Base-by-base conservation (phyloP, 331 rosid genomes). In the Dryas integrifolia region DNA sequence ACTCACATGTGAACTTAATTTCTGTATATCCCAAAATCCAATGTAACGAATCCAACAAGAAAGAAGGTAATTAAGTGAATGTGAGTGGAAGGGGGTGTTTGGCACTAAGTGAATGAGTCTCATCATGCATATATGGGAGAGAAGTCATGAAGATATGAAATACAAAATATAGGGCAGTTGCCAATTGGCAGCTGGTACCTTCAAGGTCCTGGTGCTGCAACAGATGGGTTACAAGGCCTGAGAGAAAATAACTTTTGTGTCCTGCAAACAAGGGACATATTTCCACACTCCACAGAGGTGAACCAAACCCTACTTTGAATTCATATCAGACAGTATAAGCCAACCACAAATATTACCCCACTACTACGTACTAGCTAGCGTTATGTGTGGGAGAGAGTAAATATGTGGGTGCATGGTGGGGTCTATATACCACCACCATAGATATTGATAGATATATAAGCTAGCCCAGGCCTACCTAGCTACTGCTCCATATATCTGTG, bases 231-330 rank as follows among this genome's bases (percentile, higher is more conserved):
- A 81, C 84, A 86, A 58, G 65, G 74, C 73, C 83, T 85, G 77
- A 64, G 80, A 75, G 81, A 75, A 78, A 79, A 74, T 47, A 78
- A 81, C 74, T 61, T 66, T 12, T 47, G 53, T 82, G 89, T 87
- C 87, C 77, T 72, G 48, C 65, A 64, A 76, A 78, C 65, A 56
- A 78, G 77, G 77, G 69, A 83, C 88, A 83, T 61, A 62, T 85
- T 88, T 81, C 85, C 75, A 75, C 72, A 60, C 88, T 81, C 85
- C 75, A 75, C 72, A 60, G 74, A 73, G 65, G 51, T 70, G 84
- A 80, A 44, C 76, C 80, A 83, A 76, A 82, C 82, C 83, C 77
- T 65, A 77, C 76, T 79, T 78, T 80, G 74, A 68, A 39, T 75
- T 83, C 89, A 53, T 73, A 61, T 76, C 80, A 79, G 75, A 76